phyloP scores from a whole-genome alignment of 2,329 filamentous ascomycete genomes.

The Nothophaeocryptopus gaeumannii region DNA sequence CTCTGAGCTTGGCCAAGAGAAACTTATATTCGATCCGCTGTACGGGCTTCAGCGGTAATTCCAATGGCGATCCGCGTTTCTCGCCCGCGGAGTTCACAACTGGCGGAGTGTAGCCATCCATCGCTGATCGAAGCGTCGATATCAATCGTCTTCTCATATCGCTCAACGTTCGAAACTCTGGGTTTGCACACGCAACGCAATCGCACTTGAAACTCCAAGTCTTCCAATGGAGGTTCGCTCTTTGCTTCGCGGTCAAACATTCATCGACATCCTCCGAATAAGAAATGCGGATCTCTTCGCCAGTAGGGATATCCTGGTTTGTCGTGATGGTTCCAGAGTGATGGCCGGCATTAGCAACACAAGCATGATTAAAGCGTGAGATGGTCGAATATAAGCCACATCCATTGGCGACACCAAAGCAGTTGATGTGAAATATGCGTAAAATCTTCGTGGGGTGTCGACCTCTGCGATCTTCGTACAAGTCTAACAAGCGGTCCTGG shows the following conservation, averaged over 20 bases:
- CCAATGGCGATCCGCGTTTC: no score
- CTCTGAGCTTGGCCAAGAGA: neutral
- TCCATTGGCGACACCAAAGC: neutral
- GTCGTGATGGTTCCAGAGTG: neutral
- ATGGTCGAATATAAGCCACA: neutral
- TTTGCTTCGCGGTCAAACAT: neutral
- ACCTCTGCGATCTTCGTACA: neutral
- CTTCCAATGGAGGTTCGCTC: neutral
- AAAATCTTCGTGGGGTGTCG: neutral
- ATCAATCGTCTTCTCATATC: neutral
- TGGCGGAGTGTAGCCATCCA: no score
- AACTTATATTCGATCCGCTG: neutral
- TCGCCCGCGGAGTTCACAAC: no score
- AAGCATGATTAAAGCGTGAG: neutral
- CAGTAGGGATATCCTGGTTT: neutral
- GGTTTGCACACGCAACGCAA: neutral
- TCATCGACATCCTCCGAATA: neutral
- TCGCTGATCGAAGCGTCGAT: no score
- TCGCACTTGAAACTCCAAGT: neutral
- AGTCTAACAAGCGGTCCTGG: neutral
- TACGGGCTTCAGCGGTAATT: neutral
- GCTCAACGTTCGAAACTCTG: neutral
- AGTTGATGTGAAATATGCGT: neutral
- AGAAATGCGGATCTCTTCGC: neutral
- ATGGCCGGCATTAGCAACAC: neutral